A percentile compares a stretch with the other conserved stretches of the same genome.
These are phyloP conservation scores for Paramecium pentaurelia DNA, from an alignment of 73 alveolate species.

Conservation along the genomic window DNA sequence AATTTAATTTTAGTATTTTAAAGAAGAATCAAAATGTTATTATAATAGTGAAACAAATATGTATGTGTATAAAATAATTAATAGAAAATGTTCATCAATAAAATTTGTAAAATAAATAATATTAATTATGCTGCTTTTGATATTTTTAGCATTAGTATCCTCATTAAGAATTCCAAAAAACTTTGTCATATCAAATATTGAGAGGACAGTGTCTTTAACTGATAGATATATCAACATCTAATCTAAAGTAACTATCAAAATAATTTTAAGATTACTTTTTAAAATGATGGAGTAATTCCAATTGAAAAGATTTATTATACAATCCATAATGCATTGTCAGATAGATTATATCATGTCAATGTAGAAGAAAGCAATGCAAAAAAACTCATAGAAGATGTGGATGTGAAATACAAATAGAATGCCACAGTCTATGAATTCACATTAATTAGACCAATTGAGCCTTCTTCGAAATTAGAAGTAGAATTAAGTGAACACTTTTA, in stretches of 20 bases:
- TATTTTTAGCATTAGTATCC: not conserved
- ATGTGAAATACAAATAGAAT: slow-evolving; percentile 27
- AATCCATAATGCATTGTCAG: slow-evolving; percentile 33
- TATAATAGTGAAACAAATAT: not conserved
- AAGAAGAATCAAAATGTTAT: not conserved
- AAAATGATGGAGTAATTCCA: slow-evolving; percentile 52
- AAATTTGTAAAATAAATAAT: not conserved
- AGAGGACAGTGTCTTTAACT: not conserved
- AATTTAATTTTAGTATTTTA: not conserved
- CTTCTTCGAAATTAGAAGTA: not conserved
- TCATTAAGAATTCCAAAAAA: not conserved
- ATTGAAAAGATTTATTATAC: slow-evolving; percentile 54
- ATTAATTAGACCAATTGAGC: slow-evolving; percentile 7
- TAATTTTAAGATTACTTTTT: not conserved
- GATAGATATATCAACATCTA: not conserved
- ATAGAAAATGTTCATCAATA: not conserved
- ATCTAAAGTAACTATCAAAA: not conserved
- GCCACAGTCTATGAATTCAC: slow-evolving; percentile 53
- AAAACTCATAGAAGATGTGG: slow-evolving; percentile 36
- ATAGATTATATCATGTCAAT: slow-evolving; percentile 13
- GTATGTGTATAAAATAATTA: not conserved
- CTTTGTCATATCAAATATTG: not conserved
- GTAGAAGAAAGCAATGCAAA: slow-evolving; percentile 32
- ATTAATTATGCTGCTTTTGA: not conserved
- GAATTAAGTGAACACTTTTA: slow-evolving; percentile 50